These are phyloP conservation scores for Westerdykella aurantiaca DNA, from an alignment of 2,329 filamentous ascomycete genomes.

Conservation along the genomic window DNA sequence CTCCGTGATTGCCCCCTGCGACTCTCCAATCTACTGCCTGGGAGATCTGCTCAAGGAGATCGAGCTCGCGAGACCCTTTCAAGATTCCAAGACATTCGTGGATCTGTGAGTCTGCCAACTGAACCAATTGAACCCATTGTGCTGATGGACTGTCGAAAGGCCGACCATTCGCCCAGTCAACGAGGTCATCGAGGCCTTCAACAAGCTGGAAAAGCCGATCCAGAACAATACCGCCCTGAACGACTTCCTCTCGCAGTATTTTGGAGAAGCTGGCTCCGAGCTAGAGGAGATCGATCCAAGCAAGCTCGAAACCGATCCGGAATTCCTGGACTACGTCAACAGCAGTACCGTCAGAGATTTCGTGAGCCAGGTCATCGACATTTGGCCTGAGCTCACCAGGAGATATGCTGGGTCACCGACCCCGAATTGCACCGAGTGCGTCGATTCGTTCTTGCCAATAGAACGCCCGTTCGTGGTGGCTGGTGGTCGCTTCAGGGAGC, in stretches of 20 bases:
- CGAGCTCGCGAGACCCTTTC: constrained; percentile 58
- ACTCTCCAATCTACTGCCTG: constrained; percentile 62
- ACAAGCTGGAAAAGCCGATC: constrained; percentile 55
- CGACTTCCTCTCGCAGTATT: constrained; percentile 57
- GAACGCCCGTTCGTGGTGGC: constrained; percentile 66
- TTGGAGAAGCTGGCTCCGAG: constrained; percentile 59
- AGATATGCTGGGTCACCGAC: constrained; percentile 45
- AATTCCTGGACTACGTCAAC: constrained; percentile 52
- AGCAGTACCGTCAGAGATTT: constrained; percentile 58
- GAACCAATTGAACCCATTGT: not conserved
- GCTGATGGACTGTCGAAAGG: constrained; percentile 35
- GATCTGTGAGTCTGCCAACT: constrained; percentile 39
- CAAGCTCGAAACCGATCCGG: constrained; percentile 51
- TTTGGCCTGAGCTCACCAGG: constrained; percentile 64
- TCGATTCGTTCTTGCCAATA: constrained; percentile 60
- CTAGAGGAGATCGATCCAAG: constrained; percentile 50
- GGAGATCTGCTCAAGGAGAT: constrained; percentile 59
- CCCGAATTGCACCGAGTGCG: constrained; percentile 51
- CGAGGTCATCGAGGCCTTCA: constrained; percentile 58
- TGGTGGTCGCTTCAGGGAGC: constrained; percentile 64
- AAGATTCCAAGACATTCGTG: constrained; percentile 66
- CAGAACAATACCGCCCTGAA: constrained; percentile 58
- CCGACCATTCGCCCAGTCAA: constrained; percentile 55
- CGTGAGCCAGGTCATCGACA: constrained; percentile 58
- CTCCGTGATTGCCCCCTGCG: constrained; percentile 57